phyloP scores from a whole-genome alignment of 2,329 filamentous ascomycete species.

The Aspergillus aculeatinus region DNA sequence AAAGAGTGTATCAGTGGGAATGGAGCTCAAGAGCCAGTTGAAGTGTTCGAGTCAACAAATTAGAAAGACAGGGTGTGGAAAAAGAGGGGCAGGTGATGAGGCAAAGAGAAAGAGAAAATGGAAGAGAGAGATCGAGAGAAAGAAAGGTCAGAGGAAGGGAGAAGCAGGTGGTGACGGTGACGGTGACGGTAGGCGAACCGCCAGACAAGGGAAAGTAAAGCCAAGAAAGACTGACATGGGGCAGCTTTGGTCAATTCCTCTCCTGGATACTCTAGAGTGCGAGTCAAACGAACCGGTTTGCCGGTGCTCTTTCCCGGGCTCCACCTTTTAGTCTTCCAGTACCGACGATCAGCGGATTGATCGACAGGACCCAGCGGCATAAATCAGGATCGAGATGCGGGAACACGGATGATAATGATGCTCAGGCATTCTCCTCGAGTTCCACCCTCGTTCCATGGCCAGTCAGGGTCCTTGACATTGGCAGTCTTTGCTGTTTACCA shows the following conservation, averaged over 20 bases:
- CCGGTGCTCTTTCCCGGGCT: background rate
- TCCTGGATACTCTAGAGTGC: too few species aligned
- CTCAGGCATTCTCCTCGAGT: background rate
- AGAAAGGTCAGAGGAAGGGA: background rate
- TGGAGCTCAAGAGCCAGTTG: background rate
- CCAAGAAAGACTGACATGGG: too few species aligned
- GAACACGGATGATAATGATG: background rate
- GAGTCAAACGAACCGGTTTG: too few species aligned
- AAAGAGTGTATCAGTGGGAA: background rate
- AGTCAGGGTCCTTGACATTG: background rate
- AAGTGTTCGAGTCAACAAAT: background rate
- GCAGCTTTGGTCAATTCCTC: too few species aligned
- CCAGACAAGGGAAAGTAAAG: background rate
- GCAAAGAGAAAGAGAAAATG: background rate
- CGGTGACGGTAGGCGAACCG: background rate
- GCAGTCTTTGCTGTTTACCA: background rate
- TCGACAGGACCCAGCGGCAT: background rate
- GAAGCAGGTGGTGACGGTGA: background rate
- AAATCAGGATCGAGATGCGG: background rate
- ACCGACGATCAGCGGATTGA: background rate
- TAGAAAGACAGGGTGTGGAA: background rate
- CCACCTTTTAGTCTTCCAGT: background rate
- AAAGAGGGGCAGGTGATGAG: background rate
- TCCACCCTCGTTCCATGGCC: background rate
- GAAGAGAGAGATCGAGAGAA: background rate